phyloP scores from a whole-genome alignment of 1,139 yeast genomes.

The Hyphopichia pseudoburtonii region DNA sequence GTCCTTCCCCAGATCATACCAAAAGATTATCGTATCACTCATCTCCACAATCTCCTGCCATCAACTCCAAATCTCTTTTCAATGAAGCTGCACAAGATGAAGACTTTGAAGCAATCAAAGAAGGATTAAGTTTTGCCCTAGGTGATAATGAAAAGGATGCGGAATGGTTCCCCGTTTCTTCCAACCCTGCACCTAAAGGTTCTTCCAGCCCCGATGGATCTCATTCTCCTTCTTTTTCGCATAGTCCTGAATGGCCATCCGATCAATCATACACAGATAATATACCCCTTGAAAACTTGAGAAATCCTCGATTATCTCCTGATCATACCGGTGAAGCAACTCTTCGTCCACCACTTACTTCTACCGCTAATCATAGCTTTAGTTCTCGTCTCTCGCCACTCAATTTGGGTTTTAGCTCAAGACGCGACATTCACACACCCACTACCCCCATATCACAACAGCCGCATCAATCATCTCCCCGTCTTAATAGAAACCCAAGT shows the following conservation, averaged over 20 bases:
- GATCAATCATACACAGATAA: conserved; percentile 17
- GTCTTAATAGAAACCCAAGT: conserved; percentile 3
- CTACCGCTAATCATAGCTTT: background rate
- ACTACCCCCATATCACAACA: conserved; percentile 6
- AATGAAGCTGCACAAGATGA: conserved; percentile 27
- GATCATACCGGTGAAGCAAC: background rate
- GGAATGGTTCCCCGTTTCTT: conserved; percentile 32
- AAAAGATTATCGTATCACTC: background rate
- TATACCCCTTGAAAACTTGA: conserved; percentile 19
- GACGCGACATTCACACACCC: conserved; percentile 1
- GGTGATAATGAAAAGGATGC: conserved; percentile 28
- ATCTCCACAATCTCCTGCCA: background rate
- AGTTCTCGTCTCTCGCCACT: background rate
- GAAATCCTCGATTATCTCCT: background rate
- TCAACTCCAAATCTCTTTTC: conserved; percentile 13
- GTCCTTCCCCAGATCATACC: background rate
- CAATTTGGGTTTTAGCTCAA: background rate
- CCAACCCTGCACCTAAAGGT: conserved; percentile 8
- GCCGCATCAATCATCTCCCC: conserved; percentile 1
- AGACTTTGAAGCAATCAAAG: conserved; percentile 35
- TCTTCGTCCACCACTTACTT: background rate
- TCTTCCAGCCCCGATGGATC: conserved; percentile 1
- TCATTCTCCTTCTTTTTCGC: background rate
- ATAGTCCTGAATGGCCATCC: background rate
- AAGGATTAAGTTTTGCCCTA: conserved; percentile 39